Conservation (phyloP, 371 early-diverging fungal species). For the Rozella allomycis region DNA sequence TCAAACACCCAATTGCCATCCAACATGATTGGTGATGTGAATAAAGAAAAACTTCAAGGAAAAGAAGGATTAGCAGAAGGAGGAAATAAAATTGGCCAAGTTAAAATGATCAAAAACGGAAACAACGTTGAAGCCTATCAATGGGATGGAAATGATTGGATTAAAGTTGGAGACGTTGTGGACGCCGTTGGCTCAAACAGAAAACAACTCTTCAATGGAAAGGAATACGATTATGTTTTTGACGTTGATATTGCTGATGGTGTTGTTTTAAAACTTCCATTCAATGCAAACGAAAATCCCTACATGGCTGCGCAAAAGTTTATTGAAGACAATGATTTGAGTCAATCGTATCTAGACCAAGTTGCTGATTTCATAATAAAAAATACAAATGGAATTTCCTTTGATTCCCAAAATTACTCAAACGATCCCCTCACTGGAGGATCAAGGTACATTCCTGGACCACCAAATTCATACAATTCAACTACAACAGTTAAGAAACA, state of each 20-base stretch:
- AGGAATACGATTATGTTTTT: slow-evolving; percentile 92
- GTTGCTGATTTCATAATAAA: slow-evolving; percentile 77
- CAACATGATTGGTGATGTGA: slow-evolving; percentile 60
- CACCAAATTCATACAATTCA: background rate
- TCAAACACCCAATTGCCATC: slow-evolving; percentile 49
- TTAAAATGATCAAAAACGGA: slow-evolving; percentile 51
- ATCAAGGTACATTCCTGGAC: background rate
- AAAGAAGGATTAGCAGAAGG: slow-evolving; percentile 1
- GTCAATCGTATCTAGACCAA: slow-evolving; percentile 63
- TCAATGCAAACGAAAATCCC: slow-evolving; percentile 73
- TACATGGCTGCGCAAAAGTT: slow-evolving; percentile 79
- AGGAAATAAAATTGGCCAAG: slow-evolving; percentile 52
- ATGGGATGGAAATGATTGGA: slow-evolving; percentile 47
- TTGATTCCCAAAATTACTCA: background rate
- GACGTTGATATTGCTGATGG: slow-evolving; percentile 77
- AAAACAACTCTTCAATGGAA: slow-evolving; percentile 57
- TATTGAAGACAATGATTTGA: slow-evolving; percentile 48
- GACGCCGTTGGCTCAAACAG: slow-evolving; percentile 53
- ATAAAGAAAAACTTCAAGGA: slow-evolving; percentile 55
- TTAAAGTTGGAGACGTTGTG: slow-evolving; percentile 81
- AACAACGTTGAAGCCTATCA: slow-evolving; percentile 9
- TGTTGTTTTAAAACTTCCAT: slow-evolving; percentile 68
- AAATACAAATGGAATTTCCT: slow-evolving; percentile 37
- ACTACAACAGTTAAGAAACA: background rate
- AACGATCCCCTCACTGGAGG: background rate